Conservation (phyloP, 495 filamentous ascomycete genomes). For the Penicillium cataractarum region DNA sequence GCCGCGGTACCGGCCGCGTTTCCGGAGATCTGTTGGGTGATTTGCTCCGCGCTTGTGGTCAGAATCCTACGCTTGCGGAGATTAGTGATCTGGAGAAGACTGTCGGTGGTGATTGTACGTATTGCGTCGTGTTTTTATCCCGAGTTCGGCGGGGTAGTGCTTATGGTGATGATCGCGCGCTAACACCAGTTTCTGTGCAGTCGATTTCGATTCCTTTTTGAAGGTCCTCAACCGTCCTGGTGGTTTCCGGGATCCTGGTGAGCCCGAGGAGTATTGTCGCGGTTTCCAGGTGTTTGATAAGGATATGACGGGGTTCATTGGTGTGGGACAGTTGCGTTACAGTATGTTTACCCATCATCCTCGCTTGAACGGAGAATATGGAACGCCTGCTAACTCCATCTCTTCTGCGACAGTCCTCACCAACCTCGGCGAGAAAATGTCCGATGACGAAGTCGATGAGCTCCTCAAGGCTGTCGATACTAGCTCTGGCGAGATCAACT, state of each 20-base stretch:
- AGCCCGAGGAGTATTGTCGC: slow-evolving; percentile 96
- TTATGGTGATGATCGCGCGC: not conserved
- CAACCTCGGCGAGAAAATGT: slow-evolving; percentile 98
- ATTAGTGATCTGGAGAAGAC: slow-evolving; percentile 86
- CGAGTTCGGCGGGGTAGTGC: too few species aligned
- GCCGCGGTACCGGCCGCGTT: slow-evolving; percentile 92
- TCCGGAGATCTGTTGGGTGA: slow-evolving; percentile 85
- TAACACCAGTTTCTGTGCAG: slow-evolving; percentile 55
- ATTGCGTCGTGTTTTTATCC: slow-evolving; percentile 31
- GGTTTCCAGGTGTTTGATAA: slow-evolving; percentile 99
- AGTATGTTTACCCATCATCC: too few species aligned
- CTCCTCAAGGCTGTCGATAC: slow-evolving; percentile 96
- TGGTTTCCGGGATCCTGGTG: slow-evolving; percentile 96
- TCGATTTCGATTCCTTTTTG: slow-evolving; percentile 96
- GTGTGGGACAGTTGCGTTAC: slow-evolving; percentile 93
- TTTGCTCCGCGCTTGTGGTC: slow-evolving; percentile 91
- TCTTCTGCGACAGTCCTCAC: slow-evolving; percentile 68
- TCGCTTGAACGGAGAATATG: too few species aligned
- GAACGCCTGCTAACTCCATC: not conserved
- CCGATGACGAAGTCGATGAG: slow-evolving; percentile 97
- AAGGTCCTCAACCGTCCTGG: slow-evolving; percentile 96
- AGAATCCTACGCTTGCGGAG: slow-evolving; percentile 94
- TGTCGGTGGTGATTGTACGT: slow-evolving; percentile 82
- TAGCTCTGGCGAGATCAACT: slow-evolving; percentile 93
- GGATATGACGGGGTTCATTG: slow-evolving; percentile 97